These are phyloP conservation scores for Linnemannia zychae DNA, from an alignment of 192 early-diverging fungal species.

Conservation along the genomic window DNA sequence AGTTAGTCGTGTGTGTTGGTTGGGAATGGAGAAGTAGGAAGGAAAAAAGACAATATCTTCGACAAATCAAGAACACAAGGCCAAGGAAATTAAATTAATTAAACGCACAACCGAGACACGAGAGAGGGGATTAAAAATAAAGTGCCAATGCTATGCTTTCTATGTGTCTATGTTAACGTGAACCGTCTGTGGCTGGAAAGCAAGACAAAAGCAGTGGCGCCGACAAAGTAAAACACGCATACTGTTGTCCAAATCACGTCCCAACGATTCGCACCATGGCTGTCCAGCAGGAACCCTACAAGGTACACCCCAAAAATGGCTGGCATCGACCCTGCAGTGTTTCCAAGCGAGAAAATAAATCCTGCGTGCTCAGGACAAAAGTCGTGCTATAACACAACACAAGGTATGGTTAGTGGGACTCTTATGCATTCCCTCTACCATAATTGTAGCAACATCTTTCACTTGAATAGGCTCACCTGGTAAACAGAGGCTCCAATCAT, in stretches of 20 bases:
- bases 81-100: background rate
- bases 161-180: background rate
- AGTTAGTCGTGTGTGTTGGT: background rate
- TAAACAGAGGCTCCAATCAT: constrained; percentile 49
- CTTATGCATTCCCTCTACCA: too few relatives aligned
- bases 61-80: background rate
- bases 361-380: constrained; percentile 57
- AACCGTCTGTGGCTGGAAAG: constrained; percentile 26
- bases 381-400: constrained; percentile 39
- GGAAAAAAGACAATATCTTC: background rate
- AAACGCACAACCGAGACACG: too few relatives aligned
- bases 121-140: too few relatives aligned
- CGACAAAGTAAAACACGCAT: constrained; percentile 37
- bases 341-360: constrained; percentile 56
- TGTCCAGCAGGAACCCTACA: constrained; percentile 45
- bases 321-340: constrained; percentile 53
- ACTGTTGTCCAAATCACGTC: constrained; percentile 42
- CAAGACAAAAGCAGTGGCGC: constrained; percentile 27
- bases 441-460: background rate
- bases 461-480: constrained; percentile 23
- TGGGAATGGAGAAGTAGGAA: background rate
- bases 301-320: constrained; percentile 46
- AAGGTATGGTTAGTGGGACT: background rate
- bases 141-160: too few relatives aligned
- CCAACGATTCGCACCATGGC: constrained; percentile 28